Base-by-base conservation (phyloP, 2,329 filamentous ascomycete species). In the Paracoccidioides lutzii region DNA sequence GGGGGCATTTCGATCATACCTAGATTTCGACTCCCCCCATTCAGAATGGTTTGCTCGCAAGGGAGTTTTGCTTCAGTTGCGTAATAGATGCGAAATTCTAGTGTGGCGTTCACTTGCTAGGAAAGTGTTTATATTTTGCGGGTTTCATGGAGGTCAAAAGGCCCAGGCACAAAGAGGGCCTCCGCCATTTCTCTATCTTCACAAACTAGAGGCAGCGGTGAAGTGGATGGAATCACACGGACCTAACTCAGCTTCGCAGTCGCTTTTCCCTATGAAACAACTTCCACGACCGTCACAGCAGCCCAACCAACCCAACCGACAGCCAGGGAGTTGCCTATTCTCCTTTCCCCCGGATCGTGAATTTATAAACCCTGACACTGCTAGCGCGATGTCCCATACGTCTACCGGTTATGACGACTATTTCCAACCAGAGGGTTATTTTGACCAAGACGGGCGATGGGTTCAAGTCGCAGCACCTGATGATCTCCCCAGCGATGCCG, bases 51-150 rank as follows among this genome's bases (percentile, higher is more conserved):
- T 95, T 57, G 81, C 88, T 33, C 78, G 80, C 42, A 86, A 84
- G 66, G 84, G 87, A 1, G 78, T 95, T 32, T 79, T 94, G 28
- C 77, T 95, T 5, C 82, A 85, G 12, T 75, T 96, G 9, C 79
- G 82, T 3, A 87, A 88, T 64, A 81, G 88, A 53, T 84, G 90
- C 57, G 86, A 93, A 55, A 82, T 88, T 0, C 76, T 94, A 2
- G 81, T 95, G 10, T 95, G 89, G 89, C 83, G 91, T 12, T 87
- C 86, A 1, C 78, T 97, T 5, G 81, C 86, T 15, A 81, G 90
- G 35, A 85, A 83, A 61, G 82, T 84, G 0, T 96, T 95, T 68
- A 72, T 91, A 8, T 76, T 93, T 10, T 87, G 82, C 14, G 93
- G 90, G 59, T 79, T 83, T n/a, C 81, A 82, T 43, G 85, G 85